These are phyloP conservation scores for Fusarium robinianum DNA, from an alignment of 2,329 filamentous ascomycete species.

Conservation along the genomic window DNA sequence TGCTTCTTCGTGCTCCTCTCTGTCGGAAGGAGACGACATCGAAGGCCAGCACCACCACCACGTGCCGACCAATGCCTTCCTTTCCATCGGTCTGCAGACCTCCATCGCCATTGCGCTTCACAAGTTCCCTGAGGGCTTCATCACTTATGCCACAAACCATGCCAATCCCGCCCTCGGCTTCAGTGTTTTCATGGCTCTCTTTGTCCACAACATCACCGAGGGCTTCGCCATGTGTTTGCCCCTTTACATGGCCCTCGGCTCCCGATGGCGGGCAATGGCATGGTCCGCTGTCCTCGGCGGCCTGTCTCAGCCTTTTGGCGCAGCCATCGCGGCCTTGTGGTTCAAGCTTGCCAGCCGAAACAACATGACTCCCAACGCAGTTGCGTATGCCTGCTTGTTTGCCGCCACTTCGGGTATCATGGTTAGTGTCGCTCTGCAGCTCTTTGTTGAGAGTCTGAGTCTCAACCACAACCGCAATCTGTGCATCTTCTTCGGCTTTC, in stretches of 20 bases:
- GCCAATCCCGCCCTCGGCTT: slow-evolving; percentile 87
- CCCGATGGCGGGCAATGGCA: slow-evolving; percentile 77
- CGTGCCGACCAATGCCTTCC: slow-evolving; percentile 89
- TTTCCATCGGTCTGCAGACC: slow-evolving; percentile 94
- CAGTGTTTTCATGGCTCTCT: slow-evolving; percentile 91
- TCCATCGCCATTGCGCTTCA: slow-evolving; percentile 93
- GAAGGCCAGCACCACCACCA: slow-evolving; percentile 82
- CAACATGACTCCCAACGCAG: slow-evolving; percentile 55
- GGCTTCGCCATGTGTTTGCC: slow-evolving; percentile 94
- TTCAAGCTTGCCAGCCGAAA: slow-evolving; percentile 69
- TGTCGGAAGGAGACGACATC: slow-evolving; percentile 48
- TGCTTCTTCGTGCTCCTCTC: slow-evolving; percentile 35
- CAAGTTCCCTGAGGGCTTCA: slow-evolving; percentile 86
- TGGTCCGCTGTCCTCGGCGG: slow-evolving; percentile 86
- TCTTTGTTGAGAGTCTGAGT: slow-evolving; percentile 84
- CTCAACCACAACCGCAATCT: slow-evolving; percentile 78
- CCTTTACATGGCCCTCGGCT: slow-evolving; percentile 86
- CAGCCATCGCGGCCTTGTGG: slow-evolving; percentile 82
- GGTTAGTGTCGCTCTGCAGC: slow-evolving; percentile 86
- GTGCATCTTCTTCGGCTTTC: slow-evolving; percentile 79
- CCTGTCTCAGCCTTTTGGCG: slow-evolving; percentile 83
- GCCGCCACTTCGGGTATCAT: slow-evolving; percentile 91
- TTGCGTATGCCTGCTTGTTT: slow-evolving; percentile 81
- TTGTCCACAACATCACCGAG: slow-evolving; percentile 98
- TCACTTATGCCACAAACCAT: slow-evolving; percentile 97